A percentile compares a stretch with the other conserved stretches of the same genome.
Conservation (phyloP, 2,329 filamentous ascomycete species). For the Pseudonectria buxi region DNA sequence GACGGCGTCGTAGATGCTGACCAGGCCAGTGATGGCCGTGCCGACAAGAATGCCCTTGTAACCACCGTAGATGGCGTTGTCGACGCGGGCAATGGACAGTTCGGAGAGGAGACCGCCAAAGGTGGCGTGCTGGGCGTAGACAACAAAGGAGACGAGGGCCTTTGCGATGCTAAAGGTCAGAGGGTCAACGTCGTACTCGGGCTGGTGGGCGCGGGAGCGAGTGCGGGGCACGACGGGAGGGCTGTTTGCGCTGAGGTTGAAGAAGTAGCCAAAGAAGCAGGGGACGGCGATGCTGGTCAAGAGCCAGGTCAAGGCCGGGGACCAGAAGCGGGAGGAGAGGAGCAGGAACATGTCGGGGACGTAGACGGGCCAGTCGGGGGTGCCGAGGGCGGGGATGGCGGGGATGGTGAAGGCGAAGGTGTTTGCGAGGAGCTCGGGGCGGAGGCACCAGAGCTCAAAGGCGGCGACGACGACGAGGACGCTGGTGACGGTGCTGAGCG, state of each 20-base stretch:
- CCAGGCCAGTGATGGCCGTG: constrained; percentile 58
- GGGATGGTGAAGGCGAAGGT: constrained; percentile 69
- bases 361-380: constrained; percentile 54
- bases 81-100: constrained; percentile 55
- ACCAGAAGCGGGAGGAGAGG: constrained; percentile 75
- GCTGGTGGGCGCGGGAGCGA: constrained; percentile 31
- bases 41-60: constrained; percentile 65
- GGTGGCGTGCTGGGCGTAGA: constrained; percentile 63
- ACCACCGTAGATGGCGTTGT: constrained; percentile 62
- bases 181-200: constrained; percentile 67
- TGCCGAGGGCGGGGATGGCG: constrained; percentile 47
- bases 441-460: constrained; percentile 65
- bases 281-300: constrained; percentile 67
- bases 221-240: constrained; percentile 34
- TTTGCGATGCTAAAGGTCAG: constrained; percentile 87
- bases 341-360: constrained; percentile 77
- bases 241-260: constrained; percentile 67
- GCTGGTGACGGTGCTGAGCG: constrained; percentile 63
- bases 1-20: constrained; percentile 72
- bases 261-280: constrained; percentile 71
- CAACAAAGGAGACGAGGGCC: constrained; percentile 71
- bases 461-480: constrained; percentile 62
- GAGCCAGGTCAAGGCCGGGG: constrained; percentile 68
- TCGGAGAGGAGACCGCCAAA: constrained; percentile 56
- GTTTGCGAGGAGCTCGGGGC: constrained; percentile 63